These are phyloP conservation scores for Suillus brevipes DNA, from an alignment of 768 basidiomycete species.

Conservation along the genomic window DNA sequence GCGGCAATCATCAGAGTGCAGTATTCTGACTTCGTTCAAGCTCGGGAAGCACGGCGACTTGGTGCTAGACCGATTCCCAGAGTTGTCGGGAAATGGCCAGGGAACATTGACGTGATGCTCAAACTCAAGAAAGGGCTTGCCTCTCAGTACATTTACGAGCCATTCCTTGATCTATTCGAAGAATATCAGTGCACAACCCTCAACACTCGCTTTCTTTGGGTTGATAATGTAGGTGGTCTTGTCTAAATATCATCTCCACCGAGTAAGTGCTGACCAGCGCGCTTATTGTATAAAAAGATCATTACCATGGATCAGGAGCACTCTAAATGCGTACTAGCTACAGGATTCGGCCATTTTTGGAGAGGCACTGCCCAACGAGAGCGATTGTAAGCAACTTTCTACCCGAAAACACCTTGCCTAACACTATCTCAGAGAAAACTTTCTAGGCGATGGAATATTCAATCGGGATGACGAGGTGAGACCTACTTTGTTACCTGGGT, in stretches of 20 bases:
- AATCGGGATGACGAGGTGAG: slow-evolving; percentile 71
- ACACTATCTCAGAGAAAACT: slow-evolving; percentile 36
- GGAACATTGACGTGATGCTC: slow-evolving; percentile 71
- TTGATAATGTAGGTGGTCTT: slow-evolving; percentile 54
- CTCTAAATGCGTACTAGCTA: slow-evolving; percentile 60
- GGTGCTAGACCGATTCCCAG: slow-evolving; percentile 55
- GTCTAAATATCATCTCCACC: not conserved
- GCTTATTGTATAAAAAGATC: slow-evolving; percentile 42
- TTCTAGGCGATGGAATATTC: slow-evolving; percentile 77
- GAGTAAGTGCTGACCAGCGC: not conserved
- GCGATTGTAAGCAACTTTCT: slow-evolving; percentile 49
- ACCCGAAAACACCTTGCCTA: slow-evolving; percentile 13
- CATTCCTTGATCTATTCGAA: slow-evolving; percentile 64
- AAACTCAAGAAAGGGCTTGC: slow-evolving; percentile 54
- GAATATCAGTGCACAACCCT: slow-evolving; percentile 72
- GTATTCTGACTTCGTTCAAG: slow-evolving; percentile 38
- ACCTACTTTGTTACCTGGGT: not conserved
- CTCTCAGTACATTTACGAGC: slow-evolving; percentile 60
- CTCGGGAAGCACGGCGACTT: slow-evolving; percentile 45
- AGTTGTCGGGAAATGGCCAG: slow-evolving; percentile 71
- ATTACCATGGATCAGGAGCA: slow-evolving; percentile 77
- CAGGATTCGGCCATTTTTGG: slow-evolving; percentile 69
- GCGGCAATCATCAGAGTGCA: slow-evolving; percentile 40
- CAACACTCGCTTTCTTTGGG: slow-evolving; percentile 69
- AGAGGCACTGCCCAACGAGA: slow-evolving; percentile 64